phyloP scores from a whole-genome alignment of 208 protist genomes.

The Leptomonas pyrrhocoris region DNA sequence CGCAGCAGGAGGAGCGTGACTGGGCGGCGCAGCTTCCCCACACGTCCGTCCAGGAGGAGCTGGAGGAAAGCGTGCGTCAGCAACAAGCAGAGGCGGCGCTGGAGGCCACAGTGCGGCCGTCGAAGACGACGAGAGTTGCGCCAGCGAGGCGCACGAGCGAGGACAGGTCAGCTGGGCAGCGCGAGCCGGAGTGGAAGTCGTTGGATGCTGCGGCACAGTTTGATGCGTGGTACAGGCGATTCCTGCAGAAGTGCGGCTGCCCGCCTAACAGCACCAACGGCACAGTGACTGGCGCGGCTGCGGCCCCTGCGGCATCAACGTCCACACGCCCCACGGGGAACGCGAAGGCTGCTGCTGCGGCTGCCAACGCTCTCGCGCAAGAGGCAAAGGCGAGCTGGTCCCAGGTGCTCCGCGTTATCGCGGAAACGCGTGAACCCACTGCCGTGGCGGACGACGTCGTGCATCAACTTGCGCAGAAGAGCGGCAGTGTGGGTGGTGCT shows the following conservation, averaged over 20 bases:
- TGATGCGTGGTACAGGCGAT: constrained; percentile 29
- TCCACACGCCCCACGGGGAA: background rate
- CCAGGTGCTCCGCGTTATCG: constrained; percentile 5
- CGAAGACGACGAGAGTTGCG: background rate
- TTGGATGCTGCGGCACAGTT: constrained; percentile 20
- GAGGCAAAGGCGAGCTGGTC: constrained; percentile 21
- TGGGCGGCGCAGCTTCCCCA: constrained; percentile 28
- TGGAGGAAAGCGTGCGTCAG: constrained; percentile 23
- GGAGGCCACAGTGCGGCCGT: constrained; percentile 18
- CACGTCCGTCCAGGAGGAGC: constrained; percentile 27
- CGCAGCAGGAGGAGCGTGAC: constrained; percentile 21
- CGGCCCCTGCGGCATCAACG: background rate
- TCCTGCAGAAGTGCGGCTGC: constrained; percentile 28
- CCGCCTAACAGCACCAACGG: constrained; percentile 15
- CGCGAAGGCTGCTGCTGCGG: constrained; percentile 10
- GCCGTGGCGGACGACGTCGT: constrained; percentile 13
- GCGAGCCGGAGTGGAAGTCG: constrained; percentile 14
- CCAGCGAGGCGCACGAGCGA: background rate
- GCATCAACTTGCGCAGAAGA: constrained; percentile 5
- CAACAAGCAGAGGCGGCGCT: constrained; percentile 20
- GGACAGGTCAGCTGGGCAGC: background rate
- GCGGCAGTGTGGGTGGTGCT: background rate
- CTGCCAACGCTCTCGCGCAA: constrained; percentile 6
- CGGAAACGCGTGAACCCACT: constrained; percentile 8
- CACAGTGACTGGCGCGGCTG: background rate